phyloP scores from a whole-genome alignment of 2,329 filamentous ascomycete species.

The Clarireedia hainanense region DNA sequence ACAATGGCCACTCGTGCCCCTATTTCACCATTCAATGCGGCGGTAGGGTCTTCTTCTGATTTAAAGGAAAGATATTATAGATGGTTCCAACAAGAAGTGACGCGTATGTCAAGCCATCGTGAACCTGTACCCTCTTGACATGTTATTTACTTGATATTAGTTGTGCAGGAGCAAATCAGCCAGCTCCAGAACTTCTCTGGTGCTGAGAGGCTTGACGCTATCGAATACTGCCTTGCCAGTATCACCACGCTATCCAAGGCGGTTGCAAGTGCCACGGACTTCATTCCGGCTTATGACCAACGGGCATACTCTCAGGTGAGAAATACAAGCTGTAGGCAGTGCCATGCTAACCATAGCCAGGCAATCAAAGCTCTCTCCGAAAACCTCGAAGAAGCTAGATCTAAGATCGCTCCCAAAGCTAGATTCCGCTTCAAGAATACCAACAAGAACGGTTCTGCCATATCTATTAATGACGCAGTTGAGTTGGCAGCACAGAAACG shows the following conservation, averaged over 20 bases:
- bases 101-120: conserved; percentile 42
- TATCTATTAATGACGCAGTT: conserved; percentile 48
- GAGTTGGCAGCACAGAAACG: conserved; percentile 42
- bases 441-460: conserved; percentile 44
- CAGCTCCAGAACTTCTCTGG: conserved; percentile 57
- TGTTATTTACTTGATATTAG: conserved; percentile 35
- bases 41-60: conserved; percentile 26
- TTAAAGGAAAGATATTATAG: conserved; percentile 76
- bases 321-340: background rate
- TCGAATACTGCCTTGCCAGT: conserved; percentile 69
- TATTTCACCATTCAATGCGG: conserved; percentile 14
- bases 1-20: background rate
- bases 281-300: conserved; percentile 83
- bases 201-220: conserved; percentile 71
- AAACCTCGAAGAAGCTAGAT: conserved; percentile 63
- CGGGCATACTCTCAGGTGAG: conserved; percentile 72
- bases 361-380: conserved; percentile 75
- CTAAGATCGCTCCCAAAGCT: conserved; percentile 61
- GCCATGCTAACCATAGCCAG: conserved; percentile 33
- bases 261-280: conserved; percentile 74
- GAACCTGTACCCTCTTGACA: conserved; percentile 1
- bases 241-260: conserved; percentile 77
- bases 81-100: conserved; percentile 70
- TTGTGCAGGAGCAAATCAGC: conserved; percentile 68
- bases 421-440: conserved; percentile 74